Evolutionary conservation across 1,284 basidiomycete genomes (phyloP).

Genomic region (Stygiomarasmius scandens): DNA sequence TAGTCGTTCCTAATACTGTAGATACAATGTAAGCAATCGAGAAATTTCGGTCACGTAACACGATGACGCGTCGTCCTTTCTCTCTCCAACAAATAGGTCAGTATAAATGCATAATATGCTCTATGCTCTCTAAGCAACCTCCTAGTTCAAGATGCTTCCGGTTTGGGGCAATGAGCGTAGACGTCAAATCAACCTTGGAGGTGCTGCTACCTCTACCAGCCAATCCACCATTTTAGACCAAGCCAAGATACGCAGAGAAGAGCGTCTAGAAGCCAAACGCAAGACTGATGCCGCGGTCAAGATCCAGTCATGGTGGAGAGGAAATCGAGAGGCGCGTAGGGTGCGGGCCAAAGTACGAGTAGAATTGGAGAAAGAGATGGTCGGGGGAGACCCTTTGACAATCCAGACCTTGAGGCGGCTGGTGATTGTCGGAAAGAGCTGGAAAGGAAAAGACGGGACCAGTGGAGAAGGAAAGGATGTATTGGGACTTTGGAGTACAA

Average conservation of each 20-base stretch:
- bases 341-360: slow-evolving; percentile 45
- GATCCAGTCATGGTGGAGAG: slow-evolving; percentile 75
- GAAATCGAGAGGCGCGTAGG: slow-evolving; percentile 40
- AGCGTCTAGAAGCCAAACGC: slow-evolving; percentile 57
- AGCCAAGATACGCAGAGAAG: slow-evolving; percentile 59
- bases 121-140: too few species aligned
- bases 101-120: too few species aligned
- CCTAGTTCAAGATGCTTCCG: slow-evolving; percentile 23
- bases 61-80: too few species aligned
- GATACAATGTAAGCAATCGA: too few species aligned
- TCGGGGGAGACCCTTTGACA: slow-evolving; percentile 45
- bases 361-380: slow-evolving; percentile 46
- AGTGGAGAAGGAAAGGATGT: slow-evolving; percentile 21
- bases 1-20: slow-evolving; percentile 40
- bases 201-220: slow-evolving; percentile 51
- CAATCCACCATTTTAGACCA: slow-evolving; percentile 61
- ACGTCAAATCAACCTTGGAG: slow-evolving; percentile 80
- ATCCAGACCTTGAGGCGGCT: slow-evolving; percentile 50
- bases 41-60: too few species aligned
- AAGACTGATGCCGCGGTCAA: slow-evolving; percentile 57
- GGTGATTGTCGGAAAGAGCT: slow-evolving; percentile 50
- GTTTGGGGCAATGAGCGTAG: slow-evolving; percentile 49
- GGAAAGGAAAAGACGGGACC: slow-evolving; percentile 44
- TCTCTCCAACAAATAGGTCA: too few species aligned
- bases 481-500: slow-evolving; percentile 54